Conservation (phyloP, 2,329 filamentous ascomycete species). For the Xylariales sp. region DNA sequence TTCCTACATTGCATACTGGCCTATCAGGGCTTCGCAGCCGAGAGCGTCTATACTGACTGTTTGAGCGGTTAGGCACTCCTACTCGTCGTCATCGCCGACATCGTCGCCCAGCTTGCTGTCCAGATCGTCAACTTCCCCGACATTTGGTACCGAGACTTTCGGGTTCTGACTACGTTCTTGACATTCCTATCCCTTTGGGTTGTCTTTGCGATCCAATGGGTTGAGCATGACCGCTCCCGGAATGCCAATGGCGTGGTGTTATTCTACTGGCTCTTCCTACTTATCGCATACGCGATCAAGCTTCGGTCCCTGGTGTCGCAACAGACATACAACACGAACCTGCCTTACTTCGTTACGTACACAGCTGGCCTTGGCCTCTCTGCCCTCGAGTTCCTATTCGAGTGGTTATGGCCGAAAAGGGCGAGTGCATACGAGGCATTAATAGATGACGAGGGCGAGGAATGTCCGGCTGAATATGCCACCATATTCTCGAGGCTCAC, state of each 20-base stretch:
- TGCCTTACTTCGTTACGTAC: slow-evolving; percentile 75
- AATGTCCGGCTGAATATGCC: slow-evolving; percentile 80
- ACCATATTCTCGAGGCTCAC: slow-evolving; percentile 90
- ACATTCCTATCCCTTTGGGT: slow-evolving; percentile 69
- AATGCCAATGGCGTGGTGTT: slow-evolving; percentile 84
- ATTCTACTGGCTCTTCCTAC: slow-evolving; percentile 86
- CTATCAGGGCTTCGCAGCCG: background rate
- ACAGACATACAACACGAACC: slow-evolving; percentile 59
- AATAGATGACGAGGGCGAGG: slow-evolving; percentile 48
- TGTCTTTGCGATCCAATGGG: slow-evolving; percentile 76
- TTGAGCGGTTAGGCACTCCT: slow-evolving; percentile 60
- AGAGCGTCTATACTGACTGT: too few relatives aligned
- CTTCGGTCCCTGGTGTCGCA: slow-evolving; percentile 80
- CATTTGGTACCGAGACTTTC: slow-evolving; percentile 75
- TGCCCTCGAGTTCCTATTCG: slow-evolving; percentile 66
- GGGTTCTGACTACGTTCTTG: slow-evolving; percentile 74
- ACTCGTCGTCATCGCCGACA: slow-evolving; percentile 61
- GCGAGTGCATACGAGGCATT: slow-evolving; percentile 56
- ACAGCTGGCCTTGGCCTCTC: slow-evolving; percentile 67
- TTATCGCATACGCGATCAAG: slow-evolving; percentile 76
- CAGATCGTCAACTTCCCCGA: slow-evolving; percentile 67
- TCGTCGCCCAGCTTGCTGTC: slow-evolving; percentile 66
- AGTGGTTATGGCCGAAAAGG: slow-evolving; percentile 84
- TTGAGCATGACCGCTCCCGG: slow-evolving; percentile 77
- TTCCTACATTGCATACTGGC: slow-evolving; percentile 6